Percentiles rank a stretch among this genome's conserved stretches.
Conservation (phyloP, 352 stramenopile species). For the Pythium graminicola region DNA sequence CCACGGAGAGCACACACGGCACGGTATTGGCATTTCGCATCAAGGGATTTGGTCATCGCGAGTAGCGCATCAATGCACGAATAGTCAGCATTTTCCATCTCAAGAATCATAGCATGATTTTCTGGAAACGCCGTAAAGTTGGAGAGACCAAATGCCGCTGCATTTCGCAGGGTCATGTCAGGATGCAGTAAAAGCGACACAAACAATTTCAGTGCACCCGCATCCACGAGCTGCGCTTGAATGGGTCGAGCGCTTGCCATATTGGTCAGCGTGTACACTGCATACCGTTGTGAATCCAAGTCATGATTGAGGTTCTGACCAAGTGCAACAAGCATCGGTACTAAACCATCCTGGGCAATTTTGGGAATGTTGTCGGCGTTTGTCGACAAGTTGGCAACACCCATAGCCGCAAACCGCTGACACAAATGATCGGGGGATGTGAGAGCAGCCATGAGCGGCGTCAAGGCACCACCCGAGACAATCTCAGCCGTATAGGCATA, state of each 20-base stretch:
- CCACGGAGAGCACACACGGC: constrained; percentile 89
- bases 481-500: constrained; percentile 92
- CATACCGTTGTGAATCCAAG: constrained; percentile 90
- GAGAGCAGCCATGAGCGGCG: constrained; percentile 85
- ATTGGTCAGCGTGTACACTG: constrained; percentile 92
- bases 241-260: constrained; percentile 81
- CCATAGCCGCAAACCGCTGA: constrained; percentile 93
- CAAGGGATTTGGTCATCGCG: constrained; percentile 46
- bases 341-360: constrained; percentile 86
- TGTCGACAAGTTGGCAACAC: constrained; percentile 92
- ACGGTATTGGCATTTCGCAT: constrained; percentile 83
- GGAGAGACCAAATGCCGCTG: constrained; percentile 86
- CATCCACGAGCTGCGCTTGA: constrained; percentile 78
- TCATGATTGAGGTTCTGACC: constrained; percentile 82
- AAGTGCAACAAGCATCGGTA: constrained; percentile 85
- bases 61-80: constrained; percentile 53
- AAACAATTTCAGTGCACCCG: constrained; percentile 67
- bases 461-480: constrained; percentile 84
- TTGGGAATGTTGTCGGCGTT: constrained; percentile 88
- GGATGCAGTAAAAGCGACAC: constrained; percentile 60
- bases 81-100: constrained; percentile 18
- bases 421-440: constrained; percentile 88
- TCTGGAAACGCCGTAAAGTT: constrained; percentile 92
- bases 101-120: constrained; percentile 86
- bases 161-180: constrained; percentile 84